phyloP scores from a whole-genome alignment of 2,329 filamentous ascomycete genomes.

The Raffaelea deltoideospora region DNA sequence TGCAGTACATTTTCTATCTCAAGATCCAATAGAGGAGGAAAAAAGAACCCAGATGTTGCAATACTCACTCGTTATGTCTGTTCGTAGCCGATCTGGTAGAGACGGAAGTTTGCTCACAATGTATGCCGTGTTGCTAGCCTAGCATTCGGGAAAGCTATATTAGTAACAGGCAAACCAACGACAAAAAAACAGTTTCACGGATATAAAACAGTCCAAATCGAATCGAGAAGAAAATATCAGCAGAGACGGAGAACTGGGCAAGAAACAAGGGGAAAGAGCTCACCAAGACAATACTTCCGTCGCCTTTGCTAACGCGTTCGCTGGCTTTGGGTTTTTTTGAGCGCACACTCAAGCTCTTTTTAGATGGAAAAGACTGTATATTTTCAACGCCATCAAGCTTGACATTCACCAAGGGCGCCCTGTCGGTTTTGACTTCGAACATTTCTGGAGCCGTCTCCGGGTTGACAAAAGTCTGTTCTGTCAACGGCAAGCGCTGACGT shows the following conservation, averaged over 20 bases:
- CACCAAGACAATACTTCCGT: slow-evolving; percentile 53
- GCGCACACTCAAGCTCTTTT: slow-evolving; percentile 42
- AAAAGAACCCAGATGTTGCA: background rate
- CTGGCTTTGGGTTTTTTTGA: slow-evolving; percentile 47
- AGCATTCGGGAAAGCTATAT: background rate
- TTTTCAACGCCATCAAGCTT: slow-evolving; percentile 34
- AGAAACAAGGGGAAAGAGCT: background rate
- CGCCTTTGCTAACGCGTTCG: slow-evolving; percentile 50
- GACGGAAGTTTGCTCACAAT: slow-evolving; percentile 72
- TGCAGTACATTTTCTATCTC: background rate
- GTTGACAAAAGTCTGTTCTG: slow-evolving; percentile 40
- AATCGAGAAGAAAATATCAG: background rate
- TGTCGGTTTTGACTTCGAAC: slow-evolving; percentile 40
- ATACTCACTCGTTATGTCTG: slow-evolving; percentile 47
- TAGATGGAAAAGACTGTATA: slow-evolving; percentile 15
- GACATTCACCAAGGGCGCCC: slow-evolving; percentile 26
- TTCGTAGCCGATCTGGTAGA: slow-evolving; percentile 61
- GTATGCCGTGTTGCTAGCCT: slow-evolving; percentile 72
- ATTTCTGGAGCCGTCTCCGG: slow-evolving; percentile 36
- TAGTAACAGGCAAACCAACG: background rate
- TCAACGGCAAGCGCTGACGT: slow-evolving; percentile 42
- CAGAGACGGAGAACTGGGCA: slow-evolving; percentile 2
- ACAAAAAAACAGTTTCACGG: background rate
- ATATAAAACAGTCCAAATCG: no score
- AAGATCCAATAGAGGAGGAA: slow-evolving; percentile 1